Base-by-base conservation (phyloP, 495 filamentous ascomycete species). In the Symbiotaphrina buchneri region DNA sequence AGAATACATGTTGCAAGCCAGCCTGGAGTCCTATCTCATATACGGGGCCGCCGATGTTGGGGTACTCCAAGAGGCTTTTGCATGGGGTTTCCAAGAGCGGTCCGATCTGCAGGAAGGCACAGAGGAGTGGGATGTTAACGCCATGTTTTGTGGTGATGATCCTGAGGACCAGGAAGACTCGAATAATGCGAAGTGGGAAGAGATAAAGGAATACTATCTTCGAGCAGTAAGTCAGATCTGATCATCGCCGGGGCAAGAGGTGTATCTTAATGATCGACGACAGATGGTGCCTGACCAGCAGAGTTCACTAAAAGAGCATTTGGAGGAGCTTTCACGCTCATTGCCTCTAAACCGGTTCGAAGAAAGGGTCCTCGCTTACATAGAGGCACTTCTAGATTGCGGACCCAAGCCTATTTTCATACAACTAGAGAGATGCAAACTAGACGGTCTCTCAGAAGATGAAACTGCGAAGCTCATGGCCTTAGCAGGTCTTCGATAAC, bases 1-100 rank as follows among this genome's bases (percentile, higher is more conserved):
- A 0, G 51, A 54, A 15, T 61, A 60, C 36, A 56, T 66, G 45
- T 39, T 58, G 7, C 62, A 68, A 29, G 58, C 63, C 4, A 47
- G 44, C 3, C 23, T 61, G 5, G 63, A 68, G 40, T 56, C 60
- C 33, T 54, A 55, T 25, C 41, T 52, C 10, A 38, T 52, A 17
- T 47, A 42, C 18, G 48, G 43, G 7, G 35, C 33, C 5, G 30
- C 27, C 21, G 40, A 43, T 8, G 26, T 38, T 1, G 44, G 51
- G n/a, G 30, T 39, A 1, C 31, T 54, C 1, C 5, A 30, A 3
- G 39, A 42, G 24, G 39, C 43, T n/a, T 48, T 47, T 19, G 26
- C 46, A 5, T 58, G 53, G 53, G 37, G 39, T 6, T 35, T 33
- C n/a, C 23, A 35, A 10, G 2, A 10, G 13, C 0, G 10, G 8